Percentiles rank a stretch among this genome's conserved stretches.
These are phyloP conservation scores for Ascodesmis nigricans DNA, from an alignment of 495 filamentous ascomycete genomes.

Conservation along the genomic window DNA sequence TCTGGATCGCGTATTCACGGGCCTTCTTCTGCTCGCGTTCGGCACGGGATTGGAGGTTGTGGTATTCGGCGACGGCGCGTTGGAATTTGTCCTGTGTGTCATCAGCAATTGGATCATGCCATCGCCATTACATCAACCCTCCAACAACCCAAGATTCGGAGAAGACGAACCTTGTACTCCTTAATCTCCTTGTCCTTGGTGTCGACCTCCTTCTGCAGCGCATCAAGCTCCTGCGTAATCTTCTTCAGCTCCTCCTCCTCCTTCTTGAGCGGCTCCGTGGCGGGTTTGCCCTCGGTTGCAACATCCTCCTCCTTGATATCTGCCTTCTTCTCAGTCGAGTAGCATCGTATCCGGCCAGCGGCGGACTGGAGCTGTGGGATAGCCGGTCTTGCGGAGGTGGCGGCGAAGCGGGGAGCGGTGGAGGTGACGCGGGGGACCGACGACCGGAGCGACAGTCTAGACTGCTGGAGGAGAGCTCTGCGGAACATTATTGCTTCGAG, in stretches of 20 bases:
- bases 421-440: too few relatives aligned
- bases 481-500: constrained; percentile 17
- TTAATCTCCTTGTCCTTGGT: constrained; percentile 61
- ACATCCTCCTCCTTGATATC: constrained; percentile 1
- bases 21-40: constrained; percentile 72
- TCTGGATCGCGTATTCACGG: constrained; percentile 80
- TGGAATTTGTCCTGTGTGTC: constrained; percentile 85
- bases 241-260: constrained; percentile 1
- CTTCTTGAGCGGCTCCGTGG: constrained; percentile 4
- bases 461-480: constrained; percentile 13
- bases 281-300: not conserved
- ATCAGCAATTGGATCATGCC: too few relatives aligned
- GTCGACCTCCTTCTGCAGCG: constrained; percentile 48
- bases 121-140: too few relatives aligned
- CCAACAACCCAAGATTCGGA: too few relatives aligned
- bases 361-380: too few relatives aligned
- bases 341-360: constrained; percentile 5
- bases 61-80: constrained; percentile 83
- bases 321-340: constrained; percentile 1
- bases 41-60: constrained; percentile 87
- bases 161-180: constrained; percentile 54
- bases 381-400: too few relatives aligned
- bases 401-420: too few relatives aligned
- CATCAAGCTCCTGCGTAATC: constrained; percentile 13
- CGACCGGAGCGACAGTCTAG: too few relatives aligned